Conservation (phyloP, 257 asterid species). For the Solanum sitiens region DNA sequence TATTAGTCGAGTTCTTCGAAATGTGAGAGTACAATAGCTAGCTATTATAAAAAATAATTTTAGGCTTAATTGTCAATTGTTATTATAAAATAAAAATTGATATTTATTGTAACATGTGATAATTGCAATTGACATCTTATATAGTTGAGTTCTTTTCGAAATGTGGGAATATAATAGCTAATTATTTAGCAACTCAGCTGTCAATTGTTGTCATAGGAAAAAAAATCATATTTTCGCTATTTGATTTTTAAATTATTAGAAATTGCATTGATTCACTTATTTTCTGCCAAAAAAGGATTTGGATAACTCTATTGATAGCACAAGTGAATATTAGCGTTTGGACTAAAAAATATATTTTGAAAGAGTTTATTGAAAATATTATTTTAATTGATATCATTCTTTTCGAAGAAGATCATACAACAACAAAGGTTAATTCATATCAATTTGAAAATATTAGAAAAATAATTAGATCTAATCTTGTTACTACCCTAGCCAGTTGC, state of each 20-base stretch:
- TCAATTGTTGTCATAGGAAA: no score
- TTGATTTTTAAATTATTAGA: no score
- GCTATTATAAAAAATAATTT: no score
- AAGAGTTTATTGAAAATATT: neutral
- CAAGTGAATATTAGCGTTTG: neutral
- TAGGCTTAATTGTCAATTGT: accelerated
- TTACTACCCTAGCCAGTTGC: no score
- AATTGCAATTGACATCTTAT: no score
- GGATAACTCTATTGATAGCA: neutral
- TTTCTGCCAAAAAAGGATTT: neutral
- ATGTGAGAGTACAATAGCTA: neutral
- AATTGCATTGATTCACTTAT: no score
- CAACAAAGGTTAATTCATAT: neutral
- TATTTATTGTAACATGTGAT: no score
- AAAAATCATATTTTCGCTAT: no score
- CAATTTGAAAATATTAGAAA: neutral
- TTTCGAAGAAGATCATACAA: neutral
- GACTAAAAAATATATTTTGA: neutral
- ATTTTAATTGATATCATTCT: neutral
- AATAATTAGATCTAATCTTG: no score
- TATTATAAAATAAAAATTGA: no score
- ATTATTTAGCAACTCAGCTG: accelerated
- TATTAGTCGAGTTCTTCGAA: neutral
- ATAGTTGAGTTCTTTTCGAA: no score
- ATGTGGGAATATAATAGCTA: no score